Evolutionary conservation across 176 grass and related monocot genomes (phyloP), one percentile per base, ranked within the genome.

Genomic region (Secale cereale): DNA sequence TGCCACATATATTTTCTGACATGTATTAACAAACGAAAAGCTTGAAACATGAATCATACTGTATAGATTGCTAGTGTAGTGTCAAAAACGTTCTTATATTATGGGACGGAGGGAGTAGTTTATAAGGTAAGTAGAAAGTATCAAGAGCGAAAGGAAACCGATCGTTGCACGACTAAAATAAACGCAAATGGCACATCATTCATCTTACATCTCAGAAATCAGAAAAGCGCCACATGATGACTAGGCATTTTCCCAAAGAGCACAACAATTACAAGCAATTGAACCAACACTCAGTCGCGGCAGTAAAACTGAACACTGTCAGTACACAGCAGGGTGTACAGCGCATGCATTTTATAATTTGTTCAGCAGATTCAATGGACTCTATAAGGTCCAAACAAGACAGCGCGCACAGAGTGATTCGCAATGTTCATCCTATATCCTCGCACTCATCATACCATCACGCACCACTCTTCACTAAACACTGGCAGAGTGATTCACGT

Each of bases 181-280:
- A 30, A 40, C 32, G 16, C 56, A 75, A 78, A 77, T 76, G 7
- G 4, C 14, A 82, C 20, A 61, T 59, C 23, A 59, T 32, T 45
- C 61, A 32, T 82, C 41, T 57, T 82, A 82, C 5, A 82, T 60
- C 40, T 37, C 27, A 76, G 4, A 41, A 59, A 26, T 82, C 32
- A 59, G 80, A 57, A 76, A 81, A 56, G 3, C 2, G 37, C 17
- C 70, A 46, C 13, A 45, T 56, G 52, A 56, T 56, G 52, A 56
- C 52, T 20, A 80, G 13, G 36, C 10, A 25, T 59, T 86, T 70
- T 28, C 45, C 17, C 10, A 81, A 78, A 80, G 36, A 32, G 4
- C 56, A 54, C 36, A 37, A 31, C 11, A 27, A 41, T 16, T 79
- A 41, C 17, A 84, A n/a, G 19, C 8, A 50, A 75, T 15, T 75